phyloP scores from a whole-genome alignment of 306 rosid species.

The Sindora glabra region DNA sequence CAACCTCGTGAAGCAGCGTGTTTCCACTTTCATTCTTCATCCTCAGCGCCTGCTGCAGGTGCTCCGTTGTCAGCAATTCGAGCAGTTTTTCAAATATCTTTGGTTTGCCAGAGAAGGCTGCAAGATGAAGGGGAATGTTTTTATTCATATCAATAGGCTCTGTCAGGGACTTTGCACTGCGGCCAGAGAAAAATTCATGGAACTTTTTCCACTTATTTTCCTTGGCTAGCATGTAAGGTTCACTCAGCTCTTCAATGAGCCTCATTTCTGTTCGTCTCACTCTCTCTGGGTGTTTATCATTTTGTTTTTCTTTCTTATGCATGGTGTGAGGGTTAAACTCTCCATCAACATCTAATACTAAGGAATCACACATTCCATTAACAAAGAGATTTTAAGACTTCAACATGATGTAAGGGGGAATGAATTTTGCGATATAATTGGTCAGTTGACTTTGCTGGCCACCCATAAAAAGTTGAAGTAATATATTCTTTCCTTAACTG shows the following conservation, averaged over 20 bases:
- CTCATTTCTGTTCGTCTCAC: no score
- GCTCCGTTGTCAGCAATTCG: neutral
- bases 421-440: no score
- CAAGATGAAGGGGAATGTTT: constrained; percentile 24
- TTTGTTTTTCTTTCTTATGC: no score
- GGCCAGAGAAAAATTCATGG: neutral
- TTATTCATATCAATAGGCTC: constrained; percentile 9
- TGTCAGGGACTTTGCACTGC: neutral
- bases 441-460: no score
- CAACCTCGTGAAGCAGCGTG: constrained; percentile 33
- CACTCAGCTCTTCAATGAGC: constrained; percentile 8
- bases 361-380: no score
- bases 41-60: constrained; percentile 12
- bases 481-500: no score
- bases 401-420: no score
- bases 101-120: constrained; percentile 22
- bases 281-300: no score
- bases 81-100: constrained; percentile 14
- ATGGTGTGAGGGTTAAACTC: no score
- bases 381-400: no score
- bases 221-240: constrained; percentile 19
- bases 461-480: no score
- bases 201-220: constrained; percentile 18
- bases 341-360: no score
- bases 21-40: constrained; percentile 24